A percentile compares a stretch with the other conserved stretches of the same genome.
These are phyloP conservation scores for Aureobasidium melanogenum DNA, from an alignment of 2,329 filamentous ascomycete species.

Conservation along the genomic window DNA sequence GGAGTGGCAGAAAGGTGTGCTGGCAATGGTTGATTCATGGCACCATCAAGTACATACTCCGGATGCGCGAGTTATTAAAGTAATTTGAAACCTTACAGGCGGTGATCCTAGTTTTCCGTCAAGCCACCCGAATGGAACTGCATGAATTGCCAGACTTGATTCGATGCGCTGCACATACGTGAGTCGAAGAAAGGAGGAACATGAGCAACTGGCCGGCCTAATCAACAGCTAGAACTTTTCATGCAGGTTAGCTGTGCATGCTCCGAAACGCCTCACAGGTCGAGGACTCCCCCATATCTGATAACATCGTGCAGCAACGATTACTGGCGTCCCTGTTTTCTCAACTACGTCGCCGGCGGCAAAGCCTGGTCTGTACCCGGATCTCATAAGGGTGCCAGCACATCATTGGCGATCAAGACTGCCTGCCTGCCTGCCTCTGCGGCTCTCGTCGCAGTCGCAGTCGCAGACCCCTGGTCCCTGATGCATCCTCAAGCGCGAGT, in stretches of 20 bases:
- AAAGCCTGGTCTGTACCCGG: not conserved
- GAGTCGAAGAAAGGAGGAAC: not conserved
- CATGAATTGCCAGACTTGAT: not conserved
- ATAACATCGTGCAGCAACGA: constrained; percentile 2
- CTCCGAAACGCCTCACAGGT: not conserved
- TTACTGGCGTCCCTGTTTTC: not conserved
- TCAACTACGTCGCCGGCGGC: not conserved
- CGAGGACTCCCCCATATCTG: not conserved
- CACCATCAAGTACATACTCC: too few relatives aligned
- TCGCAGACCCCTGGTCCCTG: not conserved
- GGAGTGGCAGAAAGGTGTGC: not conserved
- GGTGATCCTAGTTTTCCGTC: constrained; percentile 8
- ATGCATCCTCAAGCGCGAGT: not conserved
- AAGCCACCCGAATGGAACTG: constrained; percentile 6
- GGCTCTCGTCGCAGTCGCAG: not conserved
- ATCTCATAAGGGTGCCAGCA: not conserved
- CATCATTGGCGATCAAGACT: constrained; percentile 7
- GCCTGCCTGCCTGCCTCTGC: not conserved
- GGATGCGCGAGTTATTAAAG: not conserved
- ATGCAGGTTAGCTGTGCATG: not conserved
- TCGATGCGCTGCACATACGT: not conserved
- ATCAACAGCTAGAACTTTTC: not conserved
- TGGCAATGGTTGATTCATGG: not conserved
- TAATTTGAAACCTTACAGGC: not conserved
- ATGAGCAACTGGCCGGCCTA: not conserved